Evolutionary conservation across 2,329 filamentous ascomycete species (phyloP).

Genomic region (Westerdykella sp.): DNA sequence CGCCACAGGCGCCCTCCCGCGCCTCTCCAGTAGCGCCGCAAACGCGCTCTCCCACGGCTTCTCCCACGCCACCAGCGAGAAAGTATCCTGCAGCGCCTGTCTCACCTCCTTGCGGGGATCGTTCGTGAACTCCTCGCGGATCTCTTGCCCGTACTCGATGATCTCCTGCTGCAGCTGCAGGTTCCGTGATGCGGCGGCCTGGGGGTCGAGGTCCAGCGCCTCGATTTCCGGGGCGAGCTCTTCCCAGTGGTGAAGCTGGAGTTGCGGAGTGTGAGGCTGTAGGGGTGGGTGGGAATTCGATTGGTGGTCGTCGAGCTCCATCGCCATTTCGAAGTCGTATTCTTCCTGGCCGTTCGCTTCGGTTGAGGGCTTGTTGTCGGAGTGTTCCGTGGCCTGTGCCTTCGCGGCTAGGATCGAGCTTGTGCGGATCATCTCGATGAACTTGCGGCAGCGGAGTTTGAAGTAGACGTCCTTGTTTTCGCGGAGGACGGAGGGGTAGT

Average conservation of each 20-base stretch:
- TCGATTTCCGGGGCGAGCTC: slow-evolving; percentile 34
- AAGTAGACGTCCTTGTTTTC: slow-evolving; percentile 83
- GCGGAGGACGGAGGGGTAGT: slow-evolving; percentile 73
- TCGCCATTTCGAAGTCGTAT: slow-evolving; percentile 49
- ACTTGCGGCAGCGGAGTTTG: slow-evolving; percentile 79
- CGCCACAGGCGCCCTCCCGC: slow-evolving; percentile 70
- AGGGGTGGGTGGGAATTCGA: neutral
- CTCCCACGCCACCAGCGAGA: slow-evolving; percentile 78
- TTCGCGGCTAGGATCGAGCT: slow-evolving; percentile 7
- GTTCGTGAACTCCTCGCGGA: slow-evolving; percentile 69
- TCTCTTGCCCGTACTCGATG: slow-evolving; percentile 69
- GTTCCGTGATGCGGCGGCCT: slow-evolving; percentile 26
- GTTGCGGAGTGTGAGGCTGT: neutral
- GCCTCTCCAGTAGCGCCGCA: slow-evolving; percentile 68
- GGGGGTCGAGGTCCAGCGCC: slow-evolving; percentile 13
- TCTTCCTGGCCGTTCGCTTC: slow-evolving; percentile 31
- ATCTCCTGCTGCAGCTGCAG: slow-evolving; percentile 57
- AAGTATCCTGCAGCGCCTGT: slow-evolving; percentile 74
- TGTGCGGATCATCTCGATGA: slow-evolving; percentile 71
- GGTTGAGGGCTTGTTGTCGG: slow-evolving; percentile 25
- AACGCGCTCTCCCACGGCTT: slow-evolving; percentile 74
- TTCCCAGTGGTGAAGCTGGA: slow-evolving; percentile 16
- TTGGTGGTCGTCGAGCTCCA: slow-evolving; percentile 50
- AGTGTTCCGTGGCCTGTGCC: slow-evolving; percentile 10
- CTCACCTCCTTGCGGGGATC: slow-evolving; percentile 65